Conservation (phyloP, 202 grass and related monocot genomes). For the Carex arenaria region DNA sequence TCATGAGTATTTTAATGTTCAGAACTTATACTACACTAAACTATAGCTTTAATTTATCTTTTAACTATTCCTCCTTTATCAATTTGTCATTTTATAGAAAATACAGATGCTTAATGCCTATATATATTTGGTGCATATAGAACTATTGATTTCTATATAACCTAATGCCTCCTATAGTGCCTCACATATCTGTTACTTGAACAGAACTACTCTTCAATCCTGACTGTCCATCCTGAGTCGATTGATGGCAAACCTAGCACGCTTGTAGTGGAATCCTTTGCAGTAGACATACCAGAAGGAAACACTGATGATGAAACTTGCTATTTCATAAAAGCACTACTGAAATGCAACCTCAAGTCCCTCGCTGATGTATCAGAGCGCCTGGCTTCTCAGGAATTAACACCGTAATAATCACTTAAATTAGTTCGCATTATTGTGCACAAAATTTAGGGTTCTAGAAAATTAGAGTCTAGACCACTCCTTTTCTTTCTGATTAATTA, state of each 20-base stretch:
- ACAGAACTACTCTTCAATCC: constrained; percentile 89
- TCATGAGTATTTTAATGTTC: not conserved
- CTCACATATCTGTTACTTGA: constrained; percentile 18
- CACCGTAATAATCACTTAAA: constrained; percentile 5
- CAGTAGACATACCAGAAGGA: constrained; percentile 76
- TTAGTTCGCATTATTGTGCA: not conserved
- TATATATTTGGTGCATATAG: not conserved
- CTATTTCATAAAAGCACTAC: constrained; percentile 78
- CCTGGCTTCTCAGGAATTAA: constrained; percentile 41
- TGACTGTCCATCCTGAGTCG: constrained; percentile 76
- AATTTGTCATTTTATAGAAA: not conserved
- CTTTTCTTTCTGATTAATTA: not conserved
- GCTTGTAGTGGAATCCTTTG: constrained; percentile 81
- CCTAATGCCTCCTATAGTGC: not conserved
- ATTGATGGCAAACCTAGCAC: constrained; percentile 66
- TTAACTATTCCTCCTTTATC: not conserved
- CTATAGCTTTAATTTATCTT: not conserved
- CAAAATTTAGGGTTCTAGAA: constrained; percentile 22
- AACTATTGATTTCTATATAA: constrained; percentile 7
- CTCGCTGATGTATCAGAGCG: constrained; percentile 74
- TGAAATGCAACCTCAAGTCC: constrained; percentile 96
- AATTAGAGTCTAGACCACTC: constrained; percentile 4
- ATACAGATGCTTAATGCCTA: constrained; percentile 14
- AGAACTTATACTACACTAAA: not conserved
- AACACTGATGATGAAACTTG: constrained; percentile 90